Evolutionary conservation across 169 alveolate genomes (phyloP).

Genomic region (Eimeria acervulina): DNA sequence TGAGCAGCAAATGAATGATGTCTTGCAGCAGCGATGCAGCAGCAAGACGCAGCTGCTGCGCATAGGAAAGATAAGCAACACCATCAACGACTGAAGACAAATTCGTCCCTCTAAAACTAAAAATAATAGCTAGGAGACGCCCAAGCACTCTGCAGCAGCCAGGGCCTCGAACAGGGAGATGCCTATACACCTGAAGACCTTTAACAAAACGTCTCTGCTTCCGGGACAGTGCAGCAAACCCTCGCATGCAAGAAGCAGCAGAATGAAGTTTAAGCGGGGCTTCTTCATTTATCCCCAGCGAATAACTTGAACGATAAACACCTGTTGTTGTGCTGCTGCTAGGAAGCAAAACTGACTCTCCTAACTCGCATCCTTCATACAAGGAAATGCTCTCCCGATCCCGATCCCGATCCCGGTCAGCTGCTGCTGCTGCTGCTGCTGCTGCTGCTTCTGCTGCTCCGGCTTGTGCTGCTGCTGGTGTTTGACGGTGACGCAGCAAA

Average conservation of each 20-base stretch:
- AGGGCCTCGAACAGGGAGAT: neutral
- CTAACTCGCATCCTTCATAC: neutral
- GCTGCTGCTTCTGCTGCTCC: too few species aligned
- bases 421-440: slow-evolving; percentile 33
- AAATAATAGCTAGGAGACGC: neutral
- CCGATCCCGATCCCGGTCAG: neutral
- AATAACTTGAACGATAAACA: neutral
- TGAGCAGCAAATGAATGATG: slow-evolving; percentile 10
- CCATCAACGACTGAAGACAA: slow-evolving; percentile 31
- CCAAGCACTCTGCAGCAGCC: neutral
- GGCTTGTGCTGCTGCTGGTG: too few species aligned
- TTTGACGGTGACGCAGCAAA: neutral
- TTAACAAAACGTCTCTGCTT: slow-evolving; percentile 7
- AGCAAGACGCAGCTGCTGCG: slow-evolving; percentile 67
- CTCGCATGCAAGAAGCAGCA: too few species aligned
- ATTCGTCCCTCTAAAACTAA: neutral
- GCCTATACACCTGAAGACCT: slow-evolving; percentile 15
- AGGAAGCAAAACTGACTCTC: neutral
- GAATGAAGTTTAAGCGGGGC: too few species aligned
- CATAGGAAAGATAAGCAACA: neutral
- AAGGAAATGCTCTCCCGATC: neutral
- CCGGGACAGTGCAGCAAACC: slow-evolving; percentile 9
- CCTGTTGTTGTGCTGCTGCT: slow-evolving; percentile 5
- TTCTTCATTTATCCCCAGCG: neutral
- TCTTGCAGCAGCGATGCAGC: slow-evolving; percentile 20